Base-by-base conservation (phyloP, 179 eudicot genomes). In the Camellia oleifera region DNA sequence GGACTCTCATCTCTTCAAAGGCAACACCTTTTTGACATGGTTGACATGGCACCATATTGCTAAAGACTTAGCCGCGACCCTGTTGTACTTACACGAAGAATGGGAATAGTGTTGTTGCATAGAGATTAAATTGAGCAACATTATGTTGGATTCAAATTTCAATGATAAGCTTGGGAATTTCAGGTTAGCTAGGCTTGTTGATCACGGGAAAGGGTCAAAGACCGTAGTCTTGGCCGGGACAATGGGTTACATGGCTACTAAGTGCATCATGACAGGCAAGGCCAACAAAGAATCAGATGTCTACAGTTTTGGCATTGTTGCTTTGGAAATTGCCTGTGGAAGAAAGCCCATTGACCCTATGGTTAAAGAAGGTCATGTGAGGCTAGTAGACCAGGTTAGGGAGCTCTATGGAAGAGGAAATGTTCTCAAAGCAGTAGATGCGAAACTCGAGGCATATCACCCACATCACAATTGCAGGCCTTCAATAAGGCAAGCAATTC, bases 31-130 rank as follows among this genome's bases (percentile, higher is more conserved):
- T 69, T 44, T 84, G 45, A 40, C 74, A 32, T 84, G 84, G 86
- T 17, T 53, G 1, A 44, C 77, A 46, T 78, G 86, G 69, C 77
- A 78, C 52, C 60, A 48, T 13, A 81, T 84, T 13, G 84, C 80
- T 54, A 76, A 82, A 76, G 84, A 82, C 1, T 57, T 84, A 63
- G 87, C 84, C 63, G 62, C 77, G 0, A 84, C 80, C 14, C 52
- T 84, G 72, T 48, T 69, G 6, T 84, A 84, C 75, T 76, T 84
- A 3, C 86, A 84, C 13, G 82, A 81, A 66, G 86, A 84, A 56
- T 84, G 86, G 86, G n/a, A 84, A 18, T 84, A 84, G 60, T 81
- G 86, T 63, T 84, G 11, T 32, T 84, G 77, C 86, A 84, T 10
- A 75, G 82, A 57, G 86, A 84, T 84, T 6, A 84, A 84, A 26